These are phyloP conservation scores for Naganishia vaughanmartiniae DNA, from an alignment of 768 basidiomycete genomes.

Conservation along the genomic window DNA sequence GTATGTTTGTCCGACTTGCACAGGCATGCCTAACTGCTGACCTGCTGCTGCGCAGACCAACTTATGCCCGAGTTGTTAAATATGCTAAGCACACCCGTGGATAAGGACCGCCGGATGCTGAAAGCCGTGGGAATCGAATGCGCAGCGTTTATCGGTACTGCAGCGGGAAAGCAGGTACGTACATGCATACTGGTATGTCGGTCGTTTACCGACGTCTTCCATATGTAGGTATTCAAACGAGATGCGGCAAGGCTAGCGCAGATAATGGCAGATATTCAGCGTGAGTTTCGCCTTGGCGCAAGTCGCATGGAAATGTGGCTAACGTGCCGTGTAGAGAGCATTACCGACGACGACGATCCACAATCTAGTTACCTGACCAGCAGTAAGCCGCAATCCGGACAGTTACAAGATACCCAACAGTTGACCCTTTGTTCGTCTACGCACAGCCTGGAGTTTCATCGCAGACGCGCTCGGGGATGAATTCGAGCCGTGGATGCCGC, in stretches of 20 bases:
- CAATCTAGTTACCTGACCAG: conserved; percentile 27
- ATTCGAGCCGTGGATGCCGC: conserved; percentile 26
- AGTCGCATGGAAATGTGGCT: neutral
- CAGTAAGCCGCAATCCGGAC: neutral
- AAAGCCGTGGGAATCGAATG: conserved; percentile 23
- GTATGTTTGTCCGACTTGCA: neutral
- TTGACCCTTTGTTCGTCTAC: neutral
- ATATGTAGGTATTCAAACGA: conserved; percentile 4
- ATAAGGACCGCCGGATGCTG: conserved; percentile 21
- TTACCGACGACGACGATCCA: conserved; percentile 32
- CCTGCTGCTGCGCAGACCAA: neutral
- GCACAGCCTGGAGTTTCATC: conserved; percentile 23
- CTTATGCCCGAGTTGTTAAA: conserved; percentile 13
- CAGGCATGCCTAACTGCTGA: neutral
- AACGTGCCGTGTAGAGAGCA: neutral
- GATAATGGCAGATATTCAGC: conserved; percentile 21
- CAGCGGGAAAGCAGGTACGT: conserved; percentile 18
- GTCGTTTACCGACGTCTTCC: neutral
- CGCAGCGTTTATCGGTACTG: conserved; percentile 15
- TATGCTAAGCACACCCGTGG: conserved; percentile 12
- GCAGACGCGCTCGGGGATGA: conserved; percentile 14
- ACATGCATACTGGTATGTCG: neutral
- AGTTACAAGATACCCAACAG: neutral
- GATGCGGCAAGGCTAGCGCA: conserved; percentile 23
- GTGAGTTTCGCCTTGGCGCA: neutral